Evolutionary conservation across 352 stramenopile genomes (phyloP).

Genomic region (Elongisporangium prolatum): DNA sequence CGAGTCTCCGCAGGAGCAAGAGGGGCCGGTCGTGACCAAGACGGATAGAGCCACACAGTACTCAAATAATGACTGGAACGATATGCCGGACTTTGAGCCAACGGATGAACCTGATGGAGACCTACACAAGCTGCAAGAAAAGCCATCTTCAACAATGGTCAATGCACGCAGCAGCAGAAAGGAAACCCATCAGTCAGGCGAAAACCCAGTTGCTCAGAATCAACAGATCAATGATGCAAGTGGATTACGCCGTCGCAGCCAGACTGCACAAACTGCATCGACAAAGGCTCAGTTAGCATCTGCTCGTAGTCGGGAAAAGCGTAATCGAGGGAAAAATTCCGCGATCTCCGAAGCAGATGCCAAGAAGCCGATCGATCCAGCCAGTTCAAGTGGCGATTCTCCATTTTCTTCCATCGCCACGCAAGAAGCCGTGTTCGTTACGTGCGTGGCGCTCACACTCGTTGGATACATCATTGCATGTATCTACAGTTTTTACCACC

Average conservation of each 20-base stretch:
- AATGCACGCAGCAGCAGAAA: not conserved
- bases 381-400: not conserved
- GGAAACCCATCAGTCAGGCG: not conserved
- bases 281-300: not conserved
- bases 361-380: not conserved
- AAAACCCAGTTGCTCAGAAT: not conserved
- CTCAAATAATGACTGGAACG: not conserved
- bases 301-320: not conserved
- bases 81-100: slow-evolving; percentile 13
- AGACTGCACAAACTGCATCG: slow-evolving; percentile 3
- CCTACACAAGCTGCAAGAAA: not conserved
- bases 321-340: not conserved
- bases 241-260: not conserved
- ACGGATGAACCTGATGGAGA: not conserved
- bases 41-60: not conserved
- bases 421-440: slow-evolving; percentile 10
- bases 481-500: slow-evolving; percentile 37
- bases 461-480: slow-evolving; percentile 34
- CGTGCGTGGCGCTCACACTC: slow-evolving; percentile 19
- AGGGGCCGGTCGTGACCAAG: not conserved
- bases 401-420: not conserved
- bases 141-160: not conserved
- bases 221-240: not conserved
- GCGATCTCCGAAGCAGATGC: not conserved
- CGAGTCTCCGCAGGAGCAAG: not conserved